Evolutionary conservation across 2,329 filamentous ascomycete species (phyloP), one percentile per base, ranked within the genome.

Genomic region (Penicillium janthinellum): DNA sequence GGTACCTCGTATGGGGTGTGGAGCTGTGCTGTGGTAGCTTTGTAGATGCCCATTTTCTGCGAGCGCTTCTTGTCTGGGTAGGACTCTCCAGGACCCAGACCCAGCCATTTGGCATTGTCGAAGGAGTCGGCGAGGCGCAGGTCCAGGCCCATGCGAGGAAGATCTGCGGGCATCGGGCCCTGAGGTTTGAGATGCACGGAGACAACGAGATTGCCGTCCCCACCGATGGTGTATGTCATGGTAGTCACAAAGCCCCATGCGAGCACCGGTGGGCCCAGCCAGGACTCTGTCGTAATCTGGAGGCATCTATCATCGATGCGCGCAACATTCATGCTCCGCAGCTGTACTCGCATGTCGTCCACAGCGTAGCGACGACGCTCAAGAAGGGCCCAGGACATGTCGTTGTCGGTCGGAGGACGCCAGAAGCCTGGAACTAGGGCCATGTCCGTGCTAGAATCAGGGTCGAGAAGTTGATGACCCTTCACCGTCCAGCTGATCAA

Each of bases 381-480:
- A 7, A 56, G 54, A 1, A 67, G 64, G 28, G 71, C 67, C 22
- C 62, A 67, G 6, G 70, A 62, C 15, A 66, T 58, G 44, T 74
- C 72, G 57, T 74, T 74, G 58, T 73, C 69, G 7, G 71, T 74
- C 22, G 71, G 70, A 8, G 71, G 66, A 22, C 72, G 72, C 72
- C 72, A 74, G 58, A 73, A 72, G n/a, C 69, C 67, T 50, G 66
- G 63, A 20, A 64, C 47, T 51, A 64, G 34, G 38, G 62, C 61
- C 50, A 56, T 54, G 50, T 56, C 44, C 48, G 57, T 62, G 20
- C 49, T 54, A 1, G 39, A n/a, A 37, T 58, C 28, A 2, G 47
- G n/a, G 28, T 49, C 31, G 14, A 49, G 47, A 35, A 49, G 44
- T 25, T 47, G 44, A 31, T 47, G 15, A 10, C 44, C 44, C 20